Conservation (phyloP, 1,284 basidiomycete species). For the Thelephora terrestris region DNA sequence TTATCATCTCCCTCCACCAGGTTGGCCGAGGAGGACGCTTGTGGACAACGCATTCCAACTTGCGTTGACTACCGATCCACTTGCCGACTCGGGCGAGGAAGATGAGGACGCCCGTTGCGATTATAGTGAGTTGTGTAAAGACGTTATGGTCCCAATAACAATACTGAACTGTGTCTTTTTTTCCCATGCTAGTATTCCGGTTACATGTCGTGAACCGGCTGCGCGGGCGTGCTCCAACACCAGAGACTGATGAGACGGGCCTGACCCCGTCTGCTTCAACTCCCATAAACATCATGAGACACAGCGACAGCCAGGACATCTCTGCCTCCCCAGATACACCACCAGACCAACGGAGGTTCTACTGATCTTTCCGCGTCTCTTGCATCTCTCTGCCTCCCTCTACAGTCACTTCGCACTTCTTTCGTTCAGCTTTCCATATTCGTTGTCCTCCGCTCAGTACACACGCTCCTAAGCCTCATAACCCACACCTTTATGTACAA, state of each 20-base stretch:
- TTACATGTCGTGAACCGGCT: constrained; percentile 48
- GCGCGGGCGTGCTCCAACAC: constrained; percentile 37
- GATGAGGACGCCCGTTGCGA: constrained; percentile 47
- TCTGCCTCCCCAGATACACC: too few species aligned
- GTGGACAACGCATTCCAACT: constrained; percentile 51
- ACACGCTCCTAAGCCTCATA: too few species aligned
- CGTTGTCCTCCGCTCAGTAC: too few species aligned
- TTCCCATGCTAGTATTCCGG: constrained; percentile 33
- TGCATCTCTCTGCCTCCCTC: too few species aligned
- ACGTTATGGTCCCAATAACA: constrained; percentile 3
- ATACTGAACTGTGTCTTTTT: constrained; percentile 2
- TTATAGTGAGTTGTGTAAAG: constrained; percentile 32
- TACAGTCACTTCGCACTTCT: too few species aligned
- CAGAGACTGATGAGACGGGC: constrained; percentile 23
- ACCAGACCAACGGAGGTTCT: too few species aligned
- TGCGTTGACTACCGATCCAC: constrained; percentile 39
- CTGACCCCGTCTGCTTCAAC: constrained; percentile 5
- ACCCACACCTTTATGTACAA: too few species aligned
- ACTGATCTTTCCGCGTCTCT: too few species aligned
- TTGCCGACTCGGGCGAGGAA: constrained; percentile 49
- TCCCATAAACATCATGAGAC: not conserved
- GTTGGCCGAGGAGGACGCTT: constrained; percentile 25
- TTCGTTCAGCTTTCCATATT: too few species aligned
- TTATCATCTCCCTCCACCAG: constrained; percentile 1
- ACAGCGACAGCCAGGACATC: too few species aligned